Evolutionary conservation across 495 filamentous ascomycete species (phyloP), one percentile per base, ranked within the genome.

Genomic region (Pseudoneurospora amorphoporcata): DNA sequence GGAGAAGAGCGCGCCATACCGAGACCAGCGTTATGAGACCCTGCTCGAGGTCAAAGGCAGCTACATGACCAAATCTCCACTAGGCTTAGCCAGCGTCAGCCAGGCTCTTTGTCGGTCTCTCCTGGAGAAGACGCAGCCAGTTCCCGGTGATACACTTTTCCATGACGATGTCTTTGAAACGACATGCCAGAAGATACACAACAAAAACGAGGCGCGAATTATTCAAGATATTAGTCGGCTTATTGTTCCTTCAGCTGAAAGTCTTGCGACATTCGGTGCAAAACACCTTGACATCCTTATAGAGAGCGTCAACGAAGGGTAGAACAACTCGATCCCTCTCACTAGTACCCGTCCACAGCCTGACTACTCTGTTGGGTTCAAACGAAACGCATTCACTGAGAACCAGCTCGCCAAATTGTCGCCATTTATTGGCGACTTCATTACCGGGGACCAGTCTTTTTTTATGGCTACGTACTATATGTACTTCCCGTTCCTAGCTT

Each of bases 271-370:
- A 68, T 76, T 70, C 68, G 79, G 81, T 43, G 76, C 77, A 39
- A 76, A 10, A 9, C 29, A 79, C 75, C 80, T 85, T 14, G 68
- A 82, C 23, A 6, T 37, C 74, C 71, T 85, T 8, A 76, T 72
- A 8, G 81, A 85, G 74, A 83, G 79, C 61, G 73, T 83, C 40
- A 82, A 84, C 72, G 81, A 84, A 76, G 77, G 74, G 58, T 86
- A 80, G 83, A 77, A 75, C 68, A 80, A 75, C 58, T 76, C 75
- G 10, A 76, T 81, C 29, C 74, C 79, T n/a, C 43, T 84, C 0
- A 65, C 76, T 12, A 72, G 73, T 8, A 69, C 79, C 65, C 76
- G 76, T 35, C 82, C 81, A 41, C 79, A 86, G 72, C 83, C 81
- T 12, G 81, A 85, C 73, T 86, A 82, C 69, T 75, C 81, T 14